These are phyloP conservation scores for Zygnema circumcarinatum DNA, from an alignment of 139 green algal species.

Conservation along the genomic window DNA sequence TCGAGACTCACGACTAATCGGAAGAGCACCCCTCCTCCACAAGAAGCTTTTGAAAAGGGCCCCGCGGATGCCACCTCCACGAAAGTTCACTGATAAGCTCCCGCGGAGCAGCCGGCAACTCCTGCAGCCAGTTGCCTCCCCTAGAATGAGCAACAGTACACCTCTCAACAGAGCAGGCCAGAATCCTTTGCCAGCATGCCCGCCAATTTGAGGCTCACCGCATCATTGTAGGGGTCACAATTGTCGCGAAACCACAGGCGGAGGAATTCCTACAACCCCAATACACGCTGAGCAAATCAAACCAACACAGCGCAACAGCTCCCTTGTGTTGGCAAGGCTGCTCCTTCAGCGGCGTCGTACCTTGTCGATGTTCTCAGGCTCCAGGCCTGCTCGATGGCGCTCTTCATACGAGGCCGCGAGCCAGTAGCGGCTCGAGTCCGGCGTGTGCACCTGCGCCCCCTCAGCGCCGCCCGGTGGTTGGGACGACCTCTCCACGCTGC, in stretches of 20 bases:
- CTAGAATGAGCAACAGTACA: background rate
- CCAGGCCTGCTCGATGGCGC: conserved; percentile 74
- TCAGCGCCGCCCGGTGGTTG: background rate
- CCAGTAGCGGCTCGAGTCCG: conserved; percentile 95
- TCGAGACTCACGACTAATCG: background rate
- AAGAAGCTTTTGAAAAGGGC: background rate
- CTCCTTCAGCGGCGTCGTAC: conserved; percentile 1
- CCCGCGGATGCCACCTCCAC: too few relatives aligned
- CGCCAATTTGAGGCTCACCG: too few relatives aligned
- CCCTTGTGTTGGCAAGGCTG: background rate
- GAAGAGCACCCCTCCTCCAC: too few relatives aligned
- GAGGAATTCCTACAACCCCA: conserved; percentile 88
- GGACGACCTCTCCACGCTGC: too few relatives aligned
- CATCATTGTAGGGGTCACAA: conserved; percentile 96
- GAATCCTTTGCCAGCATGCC: too few relatives aligned
- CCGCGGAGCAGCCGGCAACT: conserved; percentile 4
- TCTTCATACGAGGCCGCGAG: conserved; percentile 84
- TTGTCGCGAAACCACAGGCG: conserved; percentile 92
- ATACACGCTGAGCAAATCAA: conserved; percentile 2
- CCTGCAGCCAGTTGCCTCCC: background rate
- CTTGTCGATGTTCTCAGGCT: conserved; percentile 98
- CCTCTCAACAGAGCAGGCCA: background rate
- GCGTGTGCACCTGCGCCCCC: conserved; percentile 79
- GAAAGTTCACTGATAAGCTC: conserved; percentile 36
- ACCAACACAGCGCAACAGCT: background rate